These are phyloP conservation scores for Cokeromyces recurvatus DNA, from an alignment of 371 early-diverging fungal species.

Conservation along the genomic window DNA sequence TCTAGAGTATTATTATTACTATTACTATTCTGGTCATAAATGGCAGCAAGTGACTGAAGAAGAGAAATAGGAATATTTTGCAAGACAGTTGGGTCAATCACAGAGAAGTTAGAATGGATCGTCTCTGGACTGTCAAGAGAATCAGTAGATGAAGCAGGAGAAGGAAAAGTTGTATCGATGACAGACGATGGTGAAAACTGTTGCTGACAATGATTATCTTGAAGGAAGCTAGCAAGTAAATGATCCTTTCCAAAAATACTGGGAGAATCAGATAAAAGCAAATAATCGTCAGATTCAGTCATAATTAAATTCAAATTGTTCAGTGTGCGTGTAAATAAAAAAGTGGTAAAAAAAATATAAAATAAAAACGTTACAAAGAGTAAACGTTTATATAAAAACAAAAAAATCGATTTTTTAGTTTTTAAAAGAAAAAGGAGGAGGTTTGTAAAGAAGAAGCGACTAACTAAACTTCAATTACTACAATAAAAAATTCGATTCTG, in stretches of 20 bases:
- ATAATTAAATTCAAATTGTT: too few species aligned
- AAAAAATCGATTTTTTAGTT: conserved; percentile 18
- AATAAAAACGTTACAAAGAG: conserved; percentile 13
- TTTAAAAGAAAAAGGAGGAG: conserved; percentile 1
- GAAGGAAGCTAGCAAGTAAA: conserved; percentile 18
- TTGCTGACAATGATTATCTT: conserved; percentile 19
- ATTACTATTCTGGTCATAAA: conserved; percentile 16
- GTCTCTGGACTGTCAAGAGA: conserved; percentile 20
- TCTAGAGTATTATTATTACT: conserved; percentile 3
- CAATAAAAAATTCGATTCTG: not conserved
- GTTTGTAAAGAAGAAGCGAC: not conserved
- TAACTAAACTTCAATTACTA: not conserved
- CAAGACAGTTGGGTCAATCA: conserved; percentile 23
- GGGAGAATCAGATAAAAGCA: conserved; percentile 15
- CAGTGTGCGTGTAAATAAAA: not conserved
- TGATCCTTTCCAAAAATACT: conserved; percentile 27
- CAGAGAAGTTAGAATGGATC: not conserved
- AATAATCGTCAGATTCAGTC: conserved; percentile 25
- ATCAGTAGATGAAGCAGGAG: conserved; percentile 25
- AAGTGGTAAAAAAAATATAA: conserved; percentile 16
- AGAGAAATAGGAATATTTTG: conserved; percentile 30
- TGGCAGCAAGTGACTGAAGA: conserved; percentile 23
- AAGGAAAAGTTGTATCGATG: conserved; percentile 22
- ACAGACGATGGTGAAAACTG: conserved; percentile 10
- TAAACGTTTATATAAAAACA: conserved; percentile 21